Percentiles rank a stretch among this genome's conserved stretches.
phyloP scores from a whole-genome alignment of 202 grass and related monocot species.

The Saccharum hybrid region DNA sequence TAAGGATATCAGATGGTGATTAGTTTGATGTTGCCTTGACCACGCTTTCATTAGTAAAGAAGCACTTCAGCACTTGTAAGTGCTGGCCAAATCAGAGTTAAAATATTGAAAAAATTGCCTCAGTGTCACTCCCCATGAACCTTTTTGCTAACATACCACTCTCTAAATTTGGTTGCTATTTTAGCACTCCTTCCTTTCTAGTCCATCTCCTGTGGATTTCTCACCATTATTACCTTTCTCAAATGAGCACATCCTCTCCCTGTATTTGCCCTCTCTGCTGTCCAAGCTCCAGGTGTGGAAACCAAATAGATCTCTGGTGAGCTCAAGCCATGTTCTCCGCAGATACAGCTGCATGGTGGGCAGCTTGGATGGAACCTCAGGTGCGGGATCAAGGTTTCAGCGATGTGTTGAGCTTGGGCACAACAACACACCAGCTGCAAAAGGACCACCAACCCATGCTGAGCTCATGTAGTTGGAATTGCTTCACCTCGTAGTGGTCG shows the following conservation, averaged over 20 bases:
- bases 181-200: neutral
- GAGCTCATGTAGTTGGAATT: neutral
- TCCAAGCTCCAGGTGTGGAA: neutral
- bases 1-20: slow-evolving; percentile 1
- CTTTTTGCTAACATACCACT: neutral
- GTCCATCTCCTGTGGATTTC: neutral
- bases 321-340: neutral
- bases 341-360: neutral
- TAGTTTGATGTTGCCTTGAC: neutral
- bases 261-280: neutral
- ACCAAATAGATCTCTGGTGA: neutral
- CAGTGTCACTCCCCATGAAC: neutral
- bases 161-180: neutral
- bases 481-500: neutral
- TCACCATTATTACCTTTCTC: neutral
- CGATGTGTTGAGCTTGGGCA: neutral
- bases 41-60: neutral
- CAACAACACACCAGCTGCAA: neutral
- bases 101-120: neutral
- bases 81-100: neutral
- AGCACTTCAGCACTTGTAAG: neutral
- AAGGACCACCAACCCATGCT: neutral
- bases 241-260: neutral
- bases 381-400: neutral
- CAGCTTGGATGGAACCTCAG: neutral